These are phyloP conservation scores for Hordeum marinum DNA, from an alignment of 176 grass and related monocot species.

Conservation along the genomic window DNA sequence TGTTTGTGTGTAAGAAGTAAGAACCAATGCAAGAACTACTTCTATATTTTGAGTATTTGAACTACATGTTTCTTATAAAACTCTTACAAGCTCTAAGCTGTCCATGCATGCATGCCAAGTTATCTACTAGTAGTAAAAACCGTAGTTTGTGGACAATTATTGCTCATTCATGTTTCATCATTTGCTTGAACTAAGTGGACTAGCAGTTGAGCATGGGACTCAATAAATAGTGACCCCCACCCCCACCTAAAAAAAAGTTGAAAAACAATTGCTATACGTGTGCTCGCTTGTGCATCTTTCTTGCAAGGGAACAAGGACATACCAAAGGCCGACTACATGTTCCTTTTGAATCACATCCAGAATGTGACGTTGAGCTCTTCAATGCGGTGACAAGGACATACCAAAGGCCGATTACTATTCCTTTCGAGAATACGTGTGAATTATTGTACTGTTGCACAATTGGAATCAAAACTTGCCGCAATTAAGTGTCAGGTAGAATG, in stretches of 20 bases:
- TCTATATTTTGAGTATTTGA: constrained; percentile 10
- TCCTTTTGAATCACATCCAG: background rate
- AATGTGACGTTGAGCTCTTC: background rate
- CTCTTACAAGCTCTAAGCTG: background rate
- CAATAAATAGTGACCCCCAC: background rate
- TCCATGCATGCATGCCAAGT: background rate
- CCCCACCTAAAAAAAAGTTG: background rate
- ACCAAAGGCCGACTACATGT: no score
- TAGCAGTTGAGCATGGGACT: background rate
- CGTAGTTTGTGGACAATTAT: background rate
- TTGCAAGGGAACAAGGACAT: background rate
- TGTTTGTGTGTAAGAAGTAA: constrained; percentile 29
- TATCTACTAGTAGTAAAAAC: background rate
- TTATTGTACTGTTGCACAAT: background rate
- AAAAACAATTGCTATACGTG: background rate
- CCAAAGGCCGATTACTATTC: background rate
- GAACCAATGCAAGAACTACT: background rate
- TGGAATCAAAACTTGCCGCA: constrained; percentile 3
- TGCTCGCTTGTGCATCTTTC: background rate
- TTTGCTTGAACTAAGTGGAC: background rate
- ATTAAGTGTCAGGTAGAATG: constrained; percentile 27
- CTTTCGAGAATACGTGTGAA: background rate
- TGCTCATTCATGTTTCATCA: background rate
- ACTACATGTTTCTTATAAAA: background rate
- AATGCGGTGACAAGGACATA: background rate